These are phyloP conservation scores for Calonectria leucothoes DNA, from an alignment of 2,329 filamentous ascomycete genomes.

Conservation along the genomic window DNA sequence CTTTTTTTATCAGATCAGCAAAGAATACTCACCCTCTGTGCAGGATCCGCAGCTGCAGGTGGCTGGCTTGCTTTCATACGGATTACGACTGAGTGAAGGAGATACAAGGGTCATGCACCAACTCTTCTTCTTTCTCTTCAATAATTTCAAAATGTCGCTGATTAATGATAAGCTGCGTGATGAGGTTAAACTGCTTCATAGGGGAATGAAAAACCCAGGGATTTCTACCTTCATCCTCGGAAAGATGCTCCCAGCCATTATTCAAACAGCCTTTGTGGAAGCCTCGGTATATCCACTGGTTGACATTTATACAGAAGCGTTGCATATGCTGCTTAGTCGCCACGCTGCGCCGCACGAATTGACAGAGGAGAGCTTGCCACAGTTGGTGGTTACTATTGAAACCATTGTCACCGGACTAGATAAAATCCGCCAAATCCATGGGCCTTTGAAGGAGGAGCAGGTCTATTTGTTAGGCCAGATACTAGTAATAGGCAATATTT, in stretches of 20 bases:
- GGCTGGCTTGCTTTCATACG: constrained; percentile 67
- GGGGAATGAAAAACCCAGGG: constrained; percentile 58
- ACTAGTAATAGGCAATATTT: constrained; percentile 42
- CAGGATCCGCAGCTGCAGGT: constrained; percentile 68
- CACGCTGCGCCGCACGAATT: constrained; percentile 53
- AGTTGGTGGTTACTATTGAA: constrained; percentile 48
- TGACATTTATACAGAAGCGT: constrained; percentile 60
- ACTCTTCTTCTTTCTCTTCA: constrained; percentile 68
- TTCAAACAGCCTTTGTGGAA: constrained; percentile 51
- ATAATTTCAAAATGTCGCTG: constrained; percentile 67
- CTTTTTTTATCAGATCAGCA: constrained; percentile 68
- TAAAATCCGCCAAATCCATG: constrained; percentile 31
- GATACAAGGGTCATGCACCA: constrained; percentile 59
- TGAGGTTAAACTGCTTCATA: constrained; percentile 58
- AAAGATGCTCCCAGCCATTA: constrained; percentile 66
- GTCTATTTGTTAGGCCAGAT: constrained; percentile 45
- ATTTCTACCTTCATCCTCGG: constrained; percentile 61
- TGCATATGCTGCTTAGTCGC: constrained; percentile 50
- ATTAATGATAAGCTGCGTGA: constrained; percentile 60
- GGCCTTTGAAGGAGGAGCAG: constrained; percentile 34
- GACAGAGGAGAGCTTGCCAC: constrained; percentile 45
- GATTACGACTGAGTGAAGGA: constrained; percentile 64
- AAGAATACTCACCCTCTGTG: constrained; percentile 65
- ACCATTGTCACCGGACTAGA: constrained; percentile 44
- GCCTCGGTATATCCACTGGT: constrained; percentile 59